These are phyloP conservation scores for Xanthoparmelia taractica DNA, from an alignment of 495 filamentous ascomycete genomes.

Conservation along the genomic window DNA sequence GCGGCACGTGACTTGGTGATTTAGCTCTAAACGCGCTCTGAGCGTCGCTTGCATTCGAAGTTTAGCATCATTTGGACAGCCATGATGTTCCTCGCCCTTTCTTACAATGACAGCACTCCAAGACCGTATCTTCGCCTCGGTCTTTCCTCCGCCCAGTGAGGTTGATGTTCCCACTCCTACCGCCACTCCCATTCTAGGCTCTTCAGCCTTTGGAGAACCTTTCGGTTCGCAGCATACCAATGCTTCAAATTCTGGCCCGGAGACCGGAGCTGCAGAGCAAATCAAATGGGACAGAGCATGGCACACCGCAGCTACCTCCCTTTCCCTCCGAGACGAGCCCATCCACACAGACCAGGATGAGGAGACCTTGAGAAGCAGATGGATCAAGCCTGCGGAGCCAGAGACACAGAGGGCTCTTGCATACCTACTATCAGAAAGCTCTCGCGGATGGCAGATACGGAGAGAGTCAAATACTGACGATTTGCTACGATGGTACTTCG, in stretches of 20 bases:
- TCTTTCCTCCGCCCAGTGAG: conserved; percentile 43
- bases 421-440: conserved; percentile 19
- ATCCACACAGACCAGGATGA: conserved; percentile 17
- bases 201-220: conserved; percentile 26
- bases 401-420: conserved; percentile 19
- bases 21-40: not conserved
- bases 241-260: conserved; percentile 19
- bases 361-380: conserved; percentile 20
- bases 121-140: conserved; percentile 44
- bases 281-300: conserved; percentile 60
- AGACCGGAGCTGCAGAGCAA: conserved; percentile 40
- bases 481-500: conserved; percentile 47
- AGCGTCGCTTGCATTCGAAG: not conserved
- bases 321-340: conserved; percentile 45
- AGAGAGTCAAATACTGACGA: conserved; percentile 23
- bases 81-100: not conserved
- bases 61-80: not conserved
- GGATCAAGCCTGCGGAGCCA: conserved; percentile 20
- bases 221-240: conserved; percentile 22
- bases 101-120: conserved; percentile 28
- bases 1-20: not conserved
- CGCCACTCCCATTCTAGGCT: conserved; percentile 28
- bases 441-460: conserved; percentile 18
- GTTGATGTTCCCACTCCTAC: conserved; percentile 31
- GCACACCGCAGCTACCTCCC: conserved; percentile 55